These are phyloP conservation scores for Hyaloperonospora arabidopsidis DNA, from an alignment of 352 stramenopile genomes.

Conservation along the genomic window DNA sequence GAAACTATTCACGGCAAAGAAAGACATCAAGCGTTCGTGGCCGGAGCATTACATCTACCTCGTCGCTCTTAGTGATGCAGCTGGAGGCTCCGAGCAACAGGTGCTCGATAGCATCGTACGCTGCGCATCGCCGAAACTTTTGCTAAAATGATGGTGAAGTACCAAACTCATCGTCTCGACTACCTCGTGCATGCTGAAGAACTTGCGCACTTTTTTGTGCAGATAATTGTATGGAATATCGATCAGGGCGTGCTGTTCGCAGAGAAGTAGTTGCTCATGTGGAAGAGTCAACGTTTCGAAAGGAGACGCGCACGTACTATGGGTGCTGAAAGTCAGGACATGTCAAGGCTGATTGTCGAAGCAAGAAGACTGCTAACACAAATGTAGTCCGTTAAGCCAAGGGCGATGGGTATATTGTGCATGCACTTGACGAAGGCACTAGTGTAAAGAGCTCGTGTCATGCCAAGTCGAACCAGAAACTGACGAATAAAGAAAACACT, in stretches of 20 bases:
- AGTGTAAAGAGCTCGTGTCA: background rate
- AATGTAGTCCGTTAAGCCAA: background rate
- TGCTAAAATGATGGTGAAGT: background rate
- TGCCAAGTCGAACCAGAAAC: background rate
- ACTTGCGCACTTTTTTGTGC: background rate
- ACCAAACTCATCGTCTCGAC: background rate
- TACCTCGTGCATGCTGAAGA: background rate
- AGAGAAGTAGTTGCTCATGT: background rate
- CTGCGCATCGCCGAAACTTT: background rate
- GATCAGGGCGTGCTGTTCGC: background rate
- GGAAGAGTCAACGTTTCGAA: background rate
- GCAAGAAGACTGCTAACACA: background rate
- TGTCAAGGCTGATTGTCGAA: background rate
- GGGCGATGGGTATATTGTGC: background rate
- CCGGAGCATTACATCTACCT: constrained; percentile 4
- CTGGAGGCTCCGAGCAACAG: background rate
- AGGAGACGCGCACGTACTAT: background rate
- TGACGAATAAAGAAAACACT: background rate
- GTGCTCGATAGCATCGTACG: background rate
- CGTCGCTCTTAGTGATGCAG: background rate
- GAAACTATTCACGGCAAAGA: background rate
- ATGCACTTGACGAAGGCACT: background rate
- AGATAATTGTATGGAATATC: background rate
- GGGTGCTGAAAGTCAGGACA: background rate
- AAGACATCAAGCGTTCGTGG: constrained; percentile 1